Conservation (phyloP, 2,329 filamentous ascomycete genomes). For the Sclerotinia trifoliorum region DNA sequence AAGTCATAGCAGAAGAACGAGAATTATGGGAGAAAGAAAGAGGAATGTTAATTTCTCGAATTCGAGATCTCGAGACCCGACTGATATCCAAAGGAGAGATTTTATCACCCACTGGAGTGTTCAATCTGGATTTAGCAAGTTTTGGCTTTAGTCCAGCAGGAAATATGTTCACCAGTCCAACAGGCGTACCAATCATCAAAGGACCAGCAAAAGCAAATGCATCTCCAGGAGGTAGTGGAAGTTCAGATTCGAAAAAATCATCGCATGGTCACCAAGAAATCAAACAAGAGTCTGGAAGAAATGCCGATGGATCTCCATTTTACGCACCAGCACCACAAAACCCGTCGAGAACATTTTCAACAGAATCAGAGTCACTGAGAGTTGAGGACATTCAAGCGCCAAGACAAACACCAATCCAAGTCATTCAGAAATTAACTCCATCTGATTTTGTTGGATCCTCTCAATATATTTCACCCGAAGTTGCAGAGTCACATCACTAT, state of each 20-base stretch:
- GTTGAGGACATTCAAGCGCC: slow-evolving; percentile 36
- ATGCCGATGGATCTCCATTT: slow-evolving; percentile 39
- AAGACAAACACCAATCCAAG: slow-evolving; percentile 35
- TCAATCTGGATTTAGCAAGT: slow-evolving; percentile 16
- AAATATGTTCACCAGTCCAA: slow-evolving; percentile 10
- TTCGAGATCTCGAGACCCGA: slow-evolving; percentile 35
- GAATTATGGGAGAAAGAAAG: slow-evolving; percentile 40
- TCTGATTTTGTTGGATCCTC: slow-evolving; percentile 36
- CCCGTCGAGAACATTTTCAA: slow-evolving; percentile 37
- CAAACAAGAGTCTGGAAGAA: slow-evolving; percentile 39
- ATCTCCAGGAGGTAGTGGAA: slow-evolving; percentile 13
- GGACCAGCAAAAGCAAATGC: not conserved
- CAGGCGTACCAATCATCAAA: not conserved
- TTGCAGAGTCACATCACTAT: slow-evolving; percentile 24
- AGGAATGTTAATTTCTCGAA: slow-evolving; percentile 31
- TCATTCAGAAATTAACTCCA: slow-evolving; percentile 38
- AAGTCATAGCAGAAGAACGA: slow-evolving; percentile 40
- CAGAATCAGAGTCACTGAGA: slow-evolving; percentile 30
- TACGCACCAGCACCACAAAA: slow-evolving; percentile 40
- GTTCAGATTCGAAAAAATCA: slow-evolving; percentile 1
- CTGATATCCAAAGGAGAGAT: slow-evolving; percentile 21
- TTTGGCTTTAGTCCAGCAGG: not conserved
- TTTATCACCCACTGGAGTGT: slow-evolving; percentile 14
- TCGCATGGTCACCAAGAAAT: slow-evolving; percentile 15
- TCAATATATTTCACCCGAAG: slow-evolving; percentile 2